These are phyloP conservation scores for Xylaria cubensis DNA, from an alignment of 495 filamentous ascomycete genomes.

Conservation along the genomic window DNA sequence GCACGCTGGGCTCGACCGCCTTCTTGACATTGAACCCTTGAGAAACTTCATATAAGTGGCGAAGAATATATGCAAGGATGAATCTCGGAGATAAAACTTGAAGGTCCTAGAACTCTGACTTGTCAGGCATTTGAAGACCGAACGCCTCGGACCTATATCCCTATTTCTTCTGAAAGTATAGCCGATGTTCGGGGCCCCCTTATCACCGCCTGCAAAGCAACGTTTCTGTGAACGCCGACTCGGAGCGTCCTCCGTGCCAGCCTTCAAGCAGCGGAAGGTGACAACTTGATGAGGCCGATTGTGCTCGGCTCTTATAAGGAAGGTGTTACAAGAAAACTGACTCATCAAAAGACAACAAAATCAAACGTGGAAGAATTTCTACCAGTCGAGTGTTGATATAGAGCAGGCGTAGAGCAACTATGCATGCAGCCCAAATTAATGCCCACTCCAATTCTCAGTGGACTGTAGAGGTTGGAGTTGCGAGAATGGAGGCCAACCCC, in stretches of 20 bases:
- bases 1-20: no score
- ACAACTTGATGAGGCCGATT: not conserved
- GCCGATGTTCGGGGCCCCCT: not conserved
- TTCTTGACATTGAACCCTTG: no score
- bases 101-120: not conserved
- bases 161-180: not conserved
- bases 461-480: not conserved
- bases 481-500: constrained; percentile 1
- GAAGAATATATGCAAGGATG: no score
- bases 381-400: not conserved
- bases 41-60: no score
- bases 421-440: constrained; percentile 23
- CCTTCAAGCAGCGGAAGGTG: not conserved
- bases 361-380: constrained; percentile 4
- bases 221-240: not conserved
- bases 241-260: not conserved
- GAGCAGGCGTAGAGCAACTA: not conserved
- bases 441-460: not conserved
- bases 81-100: not conserved
- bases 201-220: not conserved
- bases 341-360: not conserved
- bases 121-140: not conserved
- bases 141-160: not conserved
- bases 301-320: not conserved
- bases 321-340: not conserved